These are phyloP conservation scores for Decorospora gaudefroyi DNA, from an alignment of 2,329 filamentous ascomycete species.

Conservation along the genomic window DNA sequence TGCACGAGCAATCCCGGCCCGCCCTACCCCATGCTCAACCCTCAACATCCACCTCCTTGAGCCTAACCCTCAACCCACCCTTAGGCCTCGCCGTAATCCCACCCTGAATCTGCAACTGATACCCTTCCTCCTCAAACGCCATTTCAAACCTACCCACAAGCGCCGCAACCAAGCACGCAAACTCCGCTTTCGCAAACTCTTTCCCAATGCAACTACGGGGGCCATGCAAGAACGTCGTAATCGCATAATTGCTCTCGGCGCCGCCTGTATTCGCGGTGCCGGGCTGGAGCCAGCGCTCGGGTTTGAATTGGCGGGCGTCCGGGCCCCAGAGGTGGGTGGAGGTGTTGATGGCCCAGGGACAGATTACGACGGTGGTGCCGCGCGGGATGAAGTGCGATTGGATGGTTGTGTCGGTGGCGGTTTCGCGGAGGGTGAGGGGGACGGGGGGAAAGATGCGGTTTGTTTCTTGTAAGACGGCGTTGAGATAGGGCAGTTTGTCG, in stretches of 20 bases:
- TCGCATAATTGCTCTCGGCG: constrained; percentile 74
- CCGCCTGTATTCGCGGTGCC: constrained; percentile 66
- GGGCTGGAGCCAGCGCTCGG: constrained; percentile 60
- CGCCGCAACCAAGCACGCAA: constrained; percentile 78
- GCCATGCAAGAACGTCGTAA: constrained; percentile 83
- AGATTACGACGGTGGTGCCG: constrained; percentile 70
- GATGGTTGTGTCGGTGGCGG: constrained; percentile 67
- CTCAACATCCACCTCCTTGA: constrained; percentile 56
- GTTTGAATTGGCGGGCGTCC: constrained; percentile 75
- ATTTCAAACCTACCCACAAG: constrained; percentile 76
- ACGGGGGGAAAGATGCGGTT: constrained; percentile 75
- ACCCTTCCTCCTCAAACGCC: constrained; percentile 62
- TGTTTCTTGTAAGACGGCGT: constrained; percentile 77
- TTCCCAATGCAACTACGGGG: constrained; percentile 84
- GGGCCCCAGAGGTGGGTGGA: constrained; percentile 72
- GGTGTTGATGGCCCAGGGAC: constrained; percentile 70
- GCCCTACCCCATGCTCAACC: background rate
- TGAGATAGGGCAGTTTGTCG: constrained; percentile 73
- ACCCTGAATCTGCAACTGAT: constrained; percentile 67
- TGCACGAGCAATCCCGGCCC: too few species aligned
- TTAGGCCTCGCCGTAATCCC: constrained; percentile 73
- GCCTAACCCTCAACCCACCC: constrained; percentile 70
- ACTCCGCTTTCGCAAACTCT: constrained; percentile 79
- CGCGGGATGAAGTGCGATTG: constrained; percentile 68
- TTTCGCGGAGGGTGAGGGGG: constrained; percentile 69